Evolutionary conservation across 305 asterid species (phyloP), one percentile per base, ranked within the genome.

Genomic region (Solanum hybrid): DNA sequence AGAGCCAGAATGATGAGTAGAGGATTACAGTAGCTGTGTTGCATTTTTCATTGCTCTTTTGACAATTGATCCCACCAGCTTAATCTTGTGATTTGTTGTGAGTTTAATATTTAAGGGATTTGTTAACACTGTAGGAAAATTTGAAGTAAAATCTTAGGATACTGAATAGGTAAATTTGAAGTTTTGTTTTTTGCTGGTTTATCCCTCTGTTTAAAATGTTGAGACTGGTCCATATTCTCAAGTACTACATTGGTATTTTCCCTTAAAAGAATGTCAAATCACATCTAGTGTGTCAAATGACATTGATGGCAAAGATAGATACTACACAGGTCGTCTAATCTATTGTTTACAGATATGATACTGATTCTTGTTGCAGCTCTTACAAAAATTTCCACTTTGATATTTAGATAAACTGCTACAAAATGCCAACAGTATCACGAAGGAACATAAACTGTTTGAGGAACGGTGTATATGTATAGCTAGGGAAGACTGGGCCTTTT

Each of bases 1-100:
- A 97, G 90, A 85, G 95, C 79, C 97, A 95, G 91, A 91, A 94
- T 76, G 97, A 90, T 26, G 91, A 89, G 12, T 73, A 73, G 85
- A 73, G 85, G 85, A 36, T 26, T 84, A 1, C 87, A 31, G 34
- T 17, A 51, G 40, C 37, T 29, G 72, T 29, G 87, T 51, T 42
- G 31, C 87, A 51, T 31, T 51, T 51, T 29, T 60, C 42, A 29
- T 84, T 45, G 42, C 75, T 12, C 42, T 45, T 84, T 84, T 51
- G 42, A 84, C 75, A 31, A 51, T 84, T 51, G 87, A 84, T 51
- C 42, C 87, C 31, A 51, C 87, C 42, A 31, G 42, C 73, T 31
- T 45, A 7, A 51, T 84, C 73, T 31, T 51, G 31, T 51, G 69
- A 22, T 84, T 84, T 84, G 42, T 29, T 84, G 87, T 10, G 75